Evolutionary conservation across 2,329 filamentous ascomycete genomes (phyloP), one percentile per base, ranked within the genome.

Genomic region (Byssothecium circinans): DNA sequence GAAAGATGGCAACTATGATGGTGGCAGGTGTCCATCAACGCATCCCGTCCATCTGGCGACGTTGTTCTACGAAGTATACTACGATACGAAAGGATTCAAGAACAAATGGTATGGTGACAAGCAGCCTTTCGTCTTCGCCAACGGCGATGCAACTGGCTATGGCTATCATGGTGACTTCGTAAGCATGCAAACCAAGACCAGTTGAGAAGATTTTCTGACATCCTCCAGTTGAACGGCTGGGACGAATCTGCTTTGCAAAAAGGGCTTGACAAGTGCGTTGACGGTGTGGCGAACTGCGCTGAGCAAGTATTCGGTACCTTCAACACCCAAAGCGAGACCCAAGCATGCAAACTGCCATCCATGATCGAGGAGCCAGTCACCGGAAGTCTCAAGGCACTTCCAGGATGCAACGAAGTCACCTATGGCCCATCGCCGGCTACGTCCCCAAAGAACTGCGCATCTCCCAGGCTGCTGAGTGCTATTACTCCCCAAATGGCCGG

Each of bases 141-240:
- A 84, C 62, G 86, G 86, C 36, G 86, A 91, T 47, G 74, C 78
- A 17, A 88, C 87, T 10, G 87, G 87, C 46, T 89, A 81, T 73
- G 82, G 82, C 17, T 79, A 80, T 50, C 87, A 90, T 70, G 86
- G 78, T 39, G 87, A 91, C 69, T 90, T 91, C 73, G 45, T 47
- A 17, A 33, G 43, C 32, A 20, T 6, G 8, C 11, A 10, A 18
- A 10, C n/a, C n/a, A 14, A 20, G 2, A 22, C 15, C 6, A 30
- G 10, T 17, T 15, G 14, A 20, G 5, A 10, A 8, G 7, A 30
- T 20, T 20, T 14, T 12, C 35, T 45, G 17, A 45, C 20, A 11
- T 19, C 5, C 17, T 12, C 7, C 20, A 45, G 43, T 10, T 75
- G 18, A 82, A 87, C 53, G 87, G 81, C 14, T 91, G 88, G 88